A percentile compares a stretch with the other conserved stretches of the same genome.
phyloP scores from a whole-genome alignment of 1,284 basidiomycete genomes.

The Neolentinus lepideus region DNA sequence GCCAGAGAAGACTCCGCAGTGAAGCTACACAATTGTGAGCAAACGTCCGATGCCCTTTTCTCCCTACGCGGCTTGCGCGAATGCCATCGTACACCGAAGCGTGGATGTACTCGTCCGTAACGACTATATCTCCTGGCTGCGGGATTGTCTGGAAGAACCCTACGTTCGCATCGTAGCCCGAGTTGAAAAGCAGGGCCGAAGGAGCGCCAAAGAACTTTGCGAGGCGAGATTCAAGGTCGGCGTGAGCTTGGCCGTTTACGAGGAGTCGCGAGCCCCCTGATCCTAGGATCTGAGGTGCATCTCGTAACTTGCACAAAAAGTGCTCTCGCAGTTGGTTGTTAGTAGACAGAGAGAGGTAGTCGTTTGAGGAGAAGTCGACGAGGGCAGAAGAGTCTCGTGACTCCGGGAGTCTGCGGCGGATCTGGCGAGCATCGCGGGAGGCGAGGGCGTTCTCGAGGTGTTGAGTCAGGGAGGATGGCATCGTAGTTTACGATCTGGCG shows the following conservation, averaged over 20 bases:
- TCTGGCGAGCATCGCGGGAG: constrained; percentile 56
- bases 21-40: constrained; percentile 65
- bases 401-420: constrained; percentile 53
- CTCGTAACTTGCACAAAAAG: constrained; percentile 50
- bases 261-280: constrained; percentile 88
- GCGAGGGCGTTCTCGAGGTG: constrained; percentile 42
- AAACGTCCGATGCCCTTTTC: constrained; percentile 43
- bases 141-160: constrained; percentile 84
- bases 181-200: constrained; percentile 85
- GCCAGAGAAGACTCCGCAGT: constrained; percentile 36
- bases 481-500: neutral
- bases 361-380: constrained; percentile 87
- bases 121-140: constrained; percentile 69
- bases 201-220: constrained; percentile 56
- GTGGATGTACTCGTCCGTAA: constrained; percentile 89
- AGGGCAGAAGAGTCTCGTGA: constrained; percentile 29
- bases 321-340: constrained; percentile 47
- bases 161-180: constrained; percentile 92
- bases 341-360: constrained; percentile 84
- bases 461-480: constrained; percentile 24
- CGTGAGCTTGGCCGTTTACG: constrained; percentile 71
- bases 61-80: constrained; percentile 52
- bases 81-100: constrained; percentile 92
- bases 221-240: constrained; percentile 62
- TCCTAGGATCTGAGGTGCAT: constrained; percentile 65